These are phyloP conservation scores for Blumeriella jaapii DNA, from an alignment of 2,329 filamentous ascomycete genomes.

Conservation along the genomic window DNA sequence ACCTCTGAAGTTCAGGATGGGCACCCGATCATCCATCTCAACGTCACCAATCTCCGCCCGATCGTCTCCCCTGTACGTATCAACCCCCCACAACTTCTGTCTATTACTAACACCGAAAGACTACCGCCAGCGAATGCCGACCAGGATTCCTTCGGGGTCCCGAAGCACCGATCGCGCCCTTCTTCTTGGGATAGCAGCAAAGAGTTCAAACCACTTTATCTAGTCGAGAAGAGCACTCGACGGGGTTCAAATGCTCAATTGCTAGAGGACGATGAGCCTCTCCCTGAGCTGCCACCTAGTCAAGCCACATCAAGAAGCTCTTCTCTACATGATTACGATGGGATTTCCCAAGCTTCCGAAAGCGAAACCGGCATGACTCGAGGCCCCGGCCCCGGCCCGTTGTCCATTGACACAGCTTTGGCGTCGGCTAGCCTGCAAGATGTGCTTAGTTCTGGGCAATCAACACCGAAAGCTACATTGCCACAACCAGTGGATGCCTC, in stretches of 20 bases:
- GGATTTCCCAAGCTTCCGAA: constrained; percentile 22
- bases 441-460: constrained; percentile 49
- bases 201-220: constrained; percentile 72
- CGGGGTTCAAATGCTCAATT: constrained; percentile 14
- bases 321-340: constrained; percentile 30
- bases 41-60: constrained; percentile 33
- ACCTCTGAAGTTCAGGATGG: constrained; percentile 43
- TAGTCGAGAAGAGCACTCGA: constrained; percentile 53
- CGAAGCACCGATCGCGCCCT: constrained; percentile 36
- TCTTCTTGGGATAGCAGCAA: constrained; percentile 51
- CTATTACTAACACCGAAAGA: background rate
- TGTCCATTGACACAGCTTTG: constrained; percentile 33
- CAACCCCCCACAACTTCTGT: too few relatives aligned
- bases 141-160: constrained; percentile 24
- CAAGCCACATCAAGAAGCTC: constrained; percentile 35
- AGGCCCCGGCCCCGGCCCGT: constrained; percentile 15
- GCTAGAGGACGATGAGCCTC: constrained; percentile 28
- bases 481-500: background rate
- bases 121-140: constrained; percentile 27
- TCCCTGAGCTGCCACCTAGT: constrained; percentile 40
- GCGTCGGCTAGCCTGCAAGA: constrained; percentile 30
- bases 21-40: constrained; percentile 28
- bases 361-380: background rate
- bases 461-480: constrained; percentile 45
- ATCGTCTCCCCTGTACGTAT: constrained; percentile 27